Percentiles rank a stretch among this genome's conserved stretches.
Conservation (phyloP, 805 yeast species). For the Ogataea nakhonphanomensis region DNA sequence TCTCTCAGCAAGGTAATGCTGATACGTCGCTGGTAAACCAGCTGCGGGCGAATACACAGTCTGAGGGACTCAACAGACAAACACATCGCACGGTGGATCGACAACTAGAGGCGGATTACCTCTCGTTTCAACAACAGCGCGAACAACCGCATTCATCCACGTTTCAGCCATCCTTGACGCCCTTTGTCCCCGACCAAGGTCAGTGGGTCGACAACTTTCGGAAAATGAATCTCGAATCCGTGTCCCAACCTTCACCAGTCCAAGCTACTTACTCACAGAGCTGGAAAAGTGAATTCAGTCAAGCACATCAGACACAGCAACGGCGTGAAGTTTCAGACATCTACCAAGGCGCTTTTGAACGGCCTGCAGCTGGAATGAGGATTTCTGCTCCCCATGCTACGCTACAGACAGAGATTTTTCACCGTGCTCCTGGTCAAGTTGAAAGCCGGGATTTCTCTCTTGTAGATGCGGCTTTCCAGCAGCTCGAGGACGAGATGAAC, state of each 20-base stretch:
- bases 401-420: background rate
- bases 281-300: constrained; percentile 18
- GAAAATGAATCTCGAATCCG: constrained; percentile 13
- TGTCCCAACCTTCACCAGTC: background rate
- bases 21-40: constrained; percentile 41
- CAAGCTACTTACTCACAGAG: constrained; percentile 1
- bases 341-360: constrained; percentile 3
- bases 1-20: constrained; percentile 38
- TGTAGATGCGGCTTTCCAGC: constrained; percentile 30
- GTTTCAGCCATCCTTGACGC: constrained; percentile 1
- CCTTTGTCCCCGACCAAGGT: constrained; percentile 1
- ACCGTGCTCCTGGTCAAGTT: background rate
- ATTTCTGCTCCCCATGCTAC: background rate
- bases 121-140: constrained; percentile 5
- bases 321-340: constrained; percentile 10
- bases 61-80: constrained; percentile 11
- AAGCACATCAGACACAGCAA: constrained; percentile 8
- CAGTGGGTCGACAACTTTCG: constrained; percentile 26
- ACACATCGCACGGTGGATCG: constrained; percentile 28
- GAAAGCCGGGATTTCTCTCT: constrained; percentile 4
- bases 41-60: constrained; percentile 13
- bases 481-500: constrained; percentile 26
- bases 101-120: constrained; percentile 29
- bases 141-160: background rate
- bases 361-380: constrained; percentile 3